phyloP scores from a whole-genome alignment of 148 eudicot species.

The Selenicereus undatus region DNA sequence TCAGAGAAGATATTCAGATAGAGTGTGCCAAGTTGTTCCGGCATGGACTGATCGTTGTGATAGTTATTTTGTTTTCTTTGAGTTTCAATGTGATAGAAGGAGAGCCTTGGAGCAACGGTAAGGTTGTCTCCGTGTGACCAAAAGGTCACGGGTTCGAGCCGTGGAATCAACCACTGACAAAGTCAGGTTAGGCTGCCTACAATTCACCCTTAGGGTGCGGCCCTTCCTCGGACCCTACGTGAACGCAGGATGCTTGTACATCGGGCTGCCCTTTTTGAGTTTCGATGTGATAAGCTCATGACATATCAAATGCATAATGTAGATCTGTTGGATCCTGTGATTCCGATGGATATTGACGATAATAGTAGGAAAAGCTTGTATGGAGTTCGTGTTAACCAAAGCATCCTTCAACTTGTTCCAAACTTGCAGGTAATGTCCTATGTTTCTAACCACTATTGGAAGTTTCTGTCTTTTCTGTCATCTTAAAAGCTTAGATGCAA shows the following conservation, averaged over 20 bases:
- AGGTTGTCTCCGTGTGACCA: too few species aligned
- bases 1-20: neutral
- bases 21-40: neutral
- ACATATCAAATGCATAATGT: constrained; percentile 38
- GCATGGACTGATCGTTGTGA: neutral
- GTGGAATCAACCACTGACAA: too few species aligned
- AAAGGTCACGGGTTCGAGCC: too few species aligned
- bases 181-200: too few species aligned
- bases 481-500: neutral
- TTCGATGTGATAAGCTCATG: neutral
- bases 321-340: constrained; percentile 39
- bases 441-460: neutral
- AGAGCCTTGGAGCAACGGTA: too few species aligned
- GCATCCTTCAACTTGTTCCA: constrained; percentile 60
- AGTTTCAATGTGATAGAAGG: too few species aligned
- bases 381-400: constrained; percentile 51
- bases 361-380: constrained; percentile 60
- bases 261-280: too few species aligned
- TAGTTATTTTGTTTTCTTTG: too few species aligned
- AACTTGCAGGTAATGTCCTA: constrained; percentile 39
- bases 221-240: too few species aligned
- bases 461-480: neutral
- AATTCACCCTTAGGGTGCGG: too few species aligned
- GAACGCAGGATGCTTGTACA: too few species aligned
- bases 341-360: constrained; percentile 44